Percentiles rank a stretch among this genome's conserved stretches.
These are phyloP conservation scores for Cladosporium halotolerans DNA, from an alignment of 2,329 filamentous ascomycete genomes.

Conservation along the genomic window DNA sequence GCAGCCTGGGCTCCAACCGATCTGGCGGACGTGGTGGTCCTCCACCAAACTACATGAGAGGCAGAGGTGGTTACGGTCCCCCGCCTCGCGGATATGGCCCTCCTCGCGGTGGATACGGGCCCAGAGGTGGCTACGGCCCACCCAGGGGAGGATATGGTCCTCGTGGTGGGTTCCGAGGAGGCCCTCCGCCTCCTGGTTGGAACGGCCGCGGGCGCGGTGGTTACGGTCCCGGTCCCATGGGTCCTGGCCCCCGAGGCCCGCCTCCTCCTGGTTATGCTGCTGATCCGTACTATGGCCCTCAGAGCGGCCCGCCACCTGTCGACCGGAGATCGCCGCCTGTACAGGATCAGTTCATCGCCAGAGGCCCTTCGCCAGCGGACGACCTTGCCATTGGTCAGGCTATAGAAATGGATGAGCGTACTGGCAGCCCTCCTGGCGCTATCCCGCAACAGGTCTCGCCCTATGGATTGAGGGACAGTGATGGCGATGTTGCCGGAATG, in stretches of 20 bases:
- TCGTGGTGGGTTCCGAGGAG: constrained; percentile 34
- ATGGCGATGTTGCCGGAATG: constrained; percentile 68
- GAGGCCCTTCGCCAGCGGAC: constrained; percentile 15
- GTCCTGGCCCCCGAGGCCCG: constrained; percentile 14
- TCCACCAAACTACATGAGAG: constrained; percentile 15
- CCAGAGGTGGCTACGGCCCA: constrained; percentile 50
- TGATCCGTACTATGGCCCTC: constrained; percentile 19
- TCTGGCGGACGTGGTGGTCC: constrained; percentile 26
- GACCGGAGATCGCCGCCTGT: constrained; percentile 20
- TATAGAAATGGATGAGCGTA: constrained; percentile 73
- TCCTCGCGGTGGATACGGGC: constrained; percentile 38
- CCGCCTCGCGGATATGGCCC: constrained; percentile 16
- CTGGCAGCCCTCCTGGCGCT: constrained; percentile 44
- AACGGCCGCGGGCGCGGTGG: constrained; percentile 43
- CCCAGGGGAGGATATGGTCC: constrained; percentile 40
- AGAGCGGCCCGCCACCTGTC: not conserved
- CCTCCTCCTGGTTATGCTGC: constrained; percentile 26
- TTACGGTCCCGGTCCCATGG: constrained; percentile 19
- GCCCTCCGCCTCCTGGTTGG: constrained; percentile 32
- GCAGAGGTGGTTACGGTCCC: constrained; percentile 28
- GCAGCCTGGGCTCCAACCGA: constrained; percentile 36
- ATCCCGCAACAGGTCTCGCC: constrained; percentile 15
- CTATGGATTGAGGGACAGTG: constrained; percentile 52
- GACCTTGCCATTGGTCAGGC: constrained; percentile 52
- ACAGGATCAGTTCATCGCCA: constrained; percentile 27